Base-by-base conservation (phyloP, 805 yeast species). In the Millerozyma acaciae region DNA sequence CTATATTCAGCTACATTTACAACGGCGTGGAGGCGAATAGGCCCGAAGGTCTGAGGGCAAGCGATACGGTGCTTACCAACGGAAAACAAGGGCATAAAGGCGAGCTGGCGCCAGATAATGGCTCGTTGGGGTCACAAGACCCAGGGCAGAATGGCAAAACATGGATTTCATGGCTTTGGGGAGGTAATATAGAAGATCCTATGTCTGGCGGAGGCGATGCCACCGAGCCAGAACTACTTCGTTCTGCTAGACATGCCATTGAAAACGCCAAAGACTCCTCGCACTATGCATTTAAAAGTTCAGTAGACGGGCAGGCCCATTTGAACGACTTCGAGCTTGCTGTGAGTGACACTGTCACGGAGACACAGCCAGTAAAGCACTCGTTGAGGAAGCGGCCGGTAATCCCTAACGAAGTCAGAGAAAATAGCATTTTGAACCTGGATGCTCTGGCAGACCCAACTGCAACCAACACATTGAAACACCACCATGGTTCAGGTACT, bases 361-460 rank as follows among this genome's bases (percentile, higher is more conserved):
- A 60, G 34, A 20, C 26, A 2, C 48, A 41, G 18, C 72, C 72
- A 4, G 68, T 64, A 1, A 45, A 40, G 28, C 61, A 56, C 38
- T 50, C 49, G 24, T 43, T 50, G 23, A 51, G 47, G 22, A 59
- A 53, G 28, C 47, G 53, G 14, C 70, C 70, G 0, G 28, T 62
- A 2, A 45, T 54, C 6, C 63, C 65, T 4, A 55, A 51, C 28
- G 70, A 66, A 45, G 39, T 50, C 10, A 61, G 57, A 29, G 71
- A 65, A 33, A 47, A 43, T 7, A 26, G 48, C 7, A 23, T 23
- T 7, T 7, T 10, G 12, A 23, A 7, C 7, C 10, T 15, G 26
- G 15, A 14, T 7, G 19, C 9, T 6, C 10, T 6, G 6, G 13
- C 26, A 7, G 15, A 15, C 13, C 15, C 26, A n/a, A 12, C 13